These are phyloP conservation scores for Nyssa sinensis DNA, from an alignment of 148 eudicot genomes.

Conservation along the genomic window DNA sequence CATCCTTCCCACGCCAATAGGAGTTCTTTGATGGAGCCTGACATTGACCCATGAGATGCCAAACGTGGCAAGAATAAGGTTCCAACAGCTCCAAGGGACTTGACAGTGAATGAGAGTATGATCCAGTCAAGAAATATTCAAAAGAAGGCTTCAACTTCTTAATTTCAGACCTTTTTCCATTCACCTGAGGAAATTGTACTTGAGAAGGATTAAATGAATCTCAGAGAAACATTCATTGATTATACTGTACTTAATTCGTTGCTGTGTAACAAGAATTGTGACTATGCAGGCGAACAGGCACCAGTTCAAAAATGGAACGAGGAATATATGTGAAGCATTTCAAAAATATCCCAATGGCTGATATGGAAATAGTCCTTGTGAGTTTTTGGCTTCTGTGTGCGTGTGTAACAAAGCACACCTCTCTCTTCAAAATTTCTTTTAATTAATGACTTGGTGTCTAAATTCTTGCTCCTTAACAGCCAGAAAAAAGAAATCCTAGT, in stretches of 20 bases:
- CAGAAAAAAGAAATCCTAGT: conserved; percentile 95
- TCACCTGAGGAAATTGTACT: background rate
- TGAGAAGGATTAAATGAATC: background rate
- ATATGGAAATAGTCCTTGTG: conserved; percentile 93
- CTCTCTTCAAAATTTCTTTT: background rate
- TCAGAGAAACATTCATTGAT: background rate
- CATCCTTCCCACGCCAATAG: too few relatives aligned
- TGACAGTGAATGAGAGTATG: too few relatives aligned
- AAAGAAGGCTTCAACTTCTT: background rate
- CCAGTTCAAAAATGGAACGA: conserved; percentile 55
- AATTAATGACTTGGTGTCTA: background rate
- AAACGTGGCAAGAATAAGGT: too few relatives aligned
- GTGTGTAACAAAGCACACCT: too few relatives aligned
- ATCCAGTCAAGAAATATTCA: too few relatives aligned
- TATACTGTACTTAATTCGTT: background rate
- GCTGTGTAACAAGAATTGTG: background rate
- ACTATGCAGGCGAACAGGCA: conserved; percentile 60
- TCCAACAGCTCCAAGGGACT: too few relatives aligned
- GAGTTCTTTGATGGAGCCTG: too few relatives aligned
- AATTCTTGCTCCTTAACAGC: conserved; percentile 39
- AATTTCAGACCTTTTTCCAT: background rate
- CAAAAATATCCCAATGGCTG: conserved; percentile 97
- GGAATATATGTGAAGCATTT: conserved; percentile 94
- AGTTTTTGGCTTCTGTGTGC: conserved; percentile 27
- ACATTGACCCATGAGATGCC: too few relatives aligned